These are phyloP conservation scores for Orychophragmus violaceus DNA, from an alignment of 345 rosid species.

Conservation along the genomic window DNA sequence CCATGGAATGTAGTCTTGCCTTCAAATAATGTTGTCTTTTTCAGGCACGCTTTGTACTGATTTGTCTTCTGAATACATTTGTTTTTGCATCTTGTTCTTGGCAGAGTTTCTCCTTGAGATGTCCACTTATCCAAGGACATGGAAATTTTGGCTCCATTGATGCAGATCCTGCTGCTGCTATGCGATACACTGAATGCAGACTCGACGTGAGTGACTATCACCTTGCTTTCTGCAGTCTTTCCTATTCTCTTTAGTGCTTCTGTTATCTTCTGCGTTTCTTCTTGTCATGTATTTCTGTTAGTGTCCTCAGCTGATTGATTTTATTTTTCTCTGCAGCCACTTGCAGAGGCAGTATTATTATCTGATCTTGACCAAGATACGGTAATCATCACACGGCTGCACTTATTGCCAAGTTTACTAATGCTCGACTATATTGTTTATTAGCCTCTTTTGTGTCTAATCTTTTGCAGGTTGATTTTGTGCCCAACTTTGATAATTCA, in stretches of 20 bases:
- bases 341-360: constrained; percentile 75
- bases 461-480: constrained; percentile 74
- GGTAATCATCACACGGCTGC: constrained; percentile 32
- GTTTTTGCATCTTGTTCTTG: neutral
- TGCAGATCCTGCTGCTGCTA: constrained; percentile 98
- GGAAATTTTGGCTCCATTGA: constrained; percentile 96
- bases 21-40: neutral
- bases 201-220: constrained; percentile 53
- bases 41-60: neutral
- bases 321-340: constrained; percentile 46
- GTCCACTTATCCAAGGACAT: constrained; percentile 87
- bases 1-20: neutral
- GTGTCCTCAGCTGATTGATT: neutral
- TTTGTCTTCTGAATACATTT: neutral
- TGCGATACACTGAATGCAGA: constrained; percentile 98
- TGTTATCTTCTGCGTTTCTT: neutral
- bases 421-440: neutral
- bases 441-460: constrained; percentile 14
- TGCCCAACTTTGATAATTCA: constrained; percentile 86
- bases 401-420: neutral
- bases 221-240: neutral
- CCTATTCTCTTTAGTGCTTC: neutral
- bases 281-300: neutral
- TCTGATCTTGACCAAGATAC: constrained; percentile 86
- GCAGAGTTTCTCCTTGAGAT: constrained; percentile 82